Evolutionary conservation across 2,329 filamentous ascomycete species (phyloP), one percentile per base, ranked within the genome.

Genomic region (Simplicillium aogashimaense): DNA sequence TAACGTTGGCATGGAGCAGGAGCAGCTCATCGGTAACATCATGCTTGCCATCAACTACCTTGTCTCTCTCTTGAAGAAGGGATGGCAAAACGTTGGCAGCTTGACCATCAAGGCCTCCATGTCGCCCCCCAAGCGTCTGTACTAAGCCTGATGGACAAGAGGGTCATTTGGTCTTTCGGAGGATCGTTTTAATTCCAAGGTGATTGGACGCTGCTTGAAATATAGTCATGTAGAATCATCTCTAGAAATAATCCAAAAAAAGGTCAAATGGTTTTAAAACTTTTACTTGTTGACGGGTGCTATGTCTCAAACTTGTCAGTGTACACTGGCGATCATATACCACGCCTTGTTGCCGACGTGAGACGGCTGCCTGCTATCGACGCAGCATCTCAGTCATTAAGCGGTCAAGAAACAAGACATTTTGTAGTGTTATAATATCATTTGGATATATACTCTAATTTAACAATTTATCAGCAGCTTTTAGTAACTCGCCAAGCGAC

Each of bases 41-140:
- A 98, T 98, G 92, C 74, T 98, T 75, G 80, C 90, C 72, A 97
- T 98, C 83, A 98, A 98, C 86, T 98, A 98, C 82, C 83, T 98
- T 53, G 90, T 98, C 68, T 95, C 88, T 52, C 79, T 98, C 58
- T 78, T 98, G 67, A 98, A 98, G 88, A 98, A 98, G 86, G 92
- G 92, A 68, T 98, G 92, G 92, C 92, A 98, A 81, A 98, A 98
- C 81, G 92, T 98, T 63, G 92, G 92, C 67, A 92, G 85, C 79
- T 81, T 98, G 75, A 95, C 89, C 67, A 92, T 98, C 81, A 98
- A 98, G 86, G 92, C 92, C 74, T 86, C 86, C 76, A 98, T 98
- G 92, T 95, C 87, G 70, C 92, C 92, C 56, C 92, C 92, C 57
- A 92, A 88, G 80, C 88, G 92, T 65, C 74, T 98, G 58, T 98